Evolutionary conservation across 1,284 basidiomycete species (phyloP).

Genomic region (Cystobasidium pallidum): DNA sequence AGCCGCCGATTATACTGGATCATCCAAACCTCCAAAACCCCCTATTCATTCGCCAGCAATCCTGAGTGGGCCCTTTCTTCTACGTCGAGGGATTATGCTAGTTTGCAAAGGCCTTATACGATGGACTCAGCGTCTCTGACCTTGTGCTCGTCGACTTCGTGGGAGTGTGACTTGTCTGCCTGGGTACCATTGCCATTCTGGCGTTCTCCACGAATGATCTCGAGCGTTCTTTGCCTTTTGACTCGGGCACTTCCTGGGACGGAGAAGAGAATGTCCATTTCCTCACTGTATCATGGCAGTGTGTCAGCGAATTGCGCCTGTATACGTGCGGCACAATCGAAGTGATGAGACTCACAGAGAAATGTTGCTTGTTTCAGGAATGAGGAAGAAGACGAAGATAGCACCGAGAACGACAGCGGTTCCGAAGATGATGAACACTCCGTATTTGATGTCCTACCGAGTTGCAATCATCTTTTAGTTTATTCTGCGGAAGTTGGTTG

Average conservation of each 20-base stretch:
- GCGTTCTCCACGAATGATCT: slow-evolving; percentile 24
- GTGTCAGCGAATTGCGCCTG: not conserved
- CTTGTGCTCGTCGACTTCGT: not conserved
- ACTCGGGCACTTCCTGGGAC: slow-evolving; percentile 19
- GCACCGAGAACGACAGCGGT: slow-evolving; percentile 27
- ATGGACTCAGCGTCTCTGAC: not conserved
- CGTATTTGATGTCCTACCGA: slow-evolving; percentile 29
- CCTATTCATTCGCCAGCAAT: too few relatives aligned
- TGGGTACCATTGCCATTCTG: not conserved
- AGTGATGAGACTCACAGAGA: slow-evolving; percentile 40
- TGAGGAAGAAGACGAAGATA: slow-evolving; percentile 46
- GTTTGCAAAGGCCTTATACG: too few relatives aligned
- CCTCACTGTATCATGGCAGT: not conserved
- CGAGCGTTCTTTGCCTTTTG: slow-evolving; percentile 26
- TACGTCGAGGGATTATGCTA: too few relatives aligned
- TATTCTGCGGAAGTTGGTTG: too few relatives aligned
- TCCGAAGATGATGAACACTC: slow-evolving; percentile 44
- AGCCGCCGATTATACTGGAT: too few relatives aligned
- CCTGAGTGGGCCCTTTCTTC: too few relatives aligned
- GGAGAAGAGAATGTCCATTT: slow-evolving; percentile 33
- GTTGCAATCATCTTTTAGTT: not conserved
- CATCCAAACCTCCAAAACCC: too few relatives aligned
- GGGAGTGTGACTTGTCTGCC: not conserved
- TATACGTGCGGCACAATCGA: slow-evolving; percentile 21
- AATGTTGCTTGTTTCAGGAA: slow-evolving; percentile 45